A percentile compares a stretch with the other conserved stretches of the same genome.
phyloP scores from a whole-genome alignment of 2,329 filamentous ascomycete species.

The Ophiocordyceps australis region DNA sequence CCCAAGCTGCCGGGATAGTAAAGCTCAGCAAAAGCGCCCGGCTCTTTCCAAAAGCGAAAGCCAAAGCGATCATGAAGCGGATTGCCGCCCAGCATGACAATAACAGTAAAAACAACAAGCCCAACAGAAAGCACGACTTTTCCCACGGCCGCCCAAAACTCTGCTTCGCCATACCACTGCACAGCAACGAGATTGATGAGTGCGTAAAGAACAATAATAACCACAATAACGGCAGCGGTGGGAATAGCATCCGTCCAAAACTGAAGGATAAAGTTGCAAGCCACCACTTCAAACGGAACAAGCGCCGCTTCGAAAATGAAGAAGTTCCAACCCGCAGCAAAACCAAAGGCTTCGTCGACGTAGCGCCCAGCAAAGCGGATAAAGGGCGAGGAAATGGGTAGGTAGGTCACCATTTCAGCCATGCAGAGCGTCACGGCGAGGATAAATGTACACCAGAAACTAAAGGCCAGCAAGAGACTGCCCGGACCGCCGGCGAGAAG shows the following conservation, averaged over 20 bases:
- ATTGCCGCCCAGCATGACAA: conserved; percentile 71
- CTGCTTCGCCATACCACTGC: conserved; percentile 57
- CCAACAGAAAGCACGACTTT: conserved; percentile 57
- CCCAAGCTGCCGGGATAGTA: conserved; percentile 48
- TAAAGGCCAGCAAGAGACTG: conserved; percentile 39
- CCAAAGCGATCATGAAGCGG: conserved; percentile 54
- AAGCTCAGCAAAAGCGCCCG: conserved; percentile 51
- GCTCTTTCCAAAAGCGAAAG: conserved; percentile 47
- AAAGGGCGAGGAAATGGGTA: conserved; percentile 63
- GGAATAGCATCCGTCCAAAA: conserved; percentile 45
- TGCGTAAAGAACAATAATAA: conserved; percentile 24
- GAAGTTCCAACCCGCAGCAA: conserved; percentile 58
- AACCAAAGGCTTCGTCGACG: conserved; percentile 58
- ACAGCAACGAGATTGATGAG: conserved; percentile 56
- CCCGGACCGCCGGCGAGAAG: conserved; percentile 40
- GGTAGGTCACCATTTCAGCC: conserved; percentile 61
- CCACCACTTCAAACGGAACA: conserved; percentile 50
- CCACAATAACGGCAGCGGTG: conserved; percentile 40
- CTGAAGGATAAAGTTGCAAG: conserved; percentile 42
- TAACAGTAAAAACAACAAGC: conserved; percentile 59
- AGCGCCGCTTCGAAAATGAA: conserved; percentile 52
- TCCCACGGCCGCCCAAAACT: conserved; percentile 57
- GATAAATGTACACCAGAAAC: conserved; percentile 42
- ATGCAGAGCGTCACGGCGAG: conserved; percentile 41
- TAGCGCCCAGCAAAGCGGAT: conserved; percentile 61